These are phyloP conservation scores for Meyerozyma elateridarum DNA, from an alignment of 1,139 yeast species.

Conservation along the genomic window DNA sequence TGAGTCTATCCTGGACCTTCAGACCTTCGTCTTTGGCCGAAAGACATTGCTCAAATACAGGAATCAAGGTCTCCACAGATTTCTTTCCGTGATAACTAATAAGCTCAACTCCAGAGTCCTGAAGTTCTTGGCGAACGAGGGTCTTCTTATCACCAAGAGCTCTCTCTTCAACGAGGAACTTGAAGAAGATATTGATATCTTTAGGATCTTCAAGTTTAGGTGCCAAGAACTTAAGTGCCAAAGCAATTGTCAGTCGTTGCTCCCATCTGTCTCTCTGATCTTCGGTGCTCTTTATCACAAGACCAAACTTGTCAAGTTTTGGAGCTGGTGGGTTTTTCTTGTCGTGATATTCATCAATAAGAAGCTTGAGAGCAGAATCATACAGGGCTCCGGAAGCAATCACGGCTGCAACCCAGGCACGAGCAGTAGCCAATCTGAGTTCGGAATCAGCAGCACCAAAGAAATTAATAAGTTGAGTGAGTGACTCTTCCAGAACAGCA, in stretches of 20 bases:
- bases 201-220: constrained; percentile 32
- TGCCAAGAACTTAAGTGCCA: constrained; percentile 57
- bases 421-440: constrained; percentile 62
- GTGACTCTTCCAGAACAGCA: constrained; percentile 37
- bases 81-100: constrained; percentile 61
- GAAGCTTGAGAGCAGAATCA: constrained; percentile 34
- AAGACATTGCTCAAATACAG: constrained; percentile 66
- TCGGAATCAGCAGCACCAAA: constrained; percentile 57
- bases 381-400: not conserved
- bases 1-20: constrained; percentile 56
- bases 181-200: constrained; percentile 47
- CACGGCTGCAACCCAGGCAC: constrained; percentile 43
- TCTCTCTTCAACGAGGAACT: constrained; percentile 54
- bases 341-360: constrained; percentile 52
- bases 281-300: constrained; percentile 58
- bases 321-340: constrained; percentile 77
- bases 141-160: constrained; percentile 73
- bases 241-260: constrained; percentile 75
- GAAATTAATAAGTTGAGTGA: constrained; percentile 43
- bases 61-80: constrained; percentile 66
- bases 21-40: constrained; percentile 40
- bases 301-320: constrained; percentile 71
- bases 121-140: constrained; percentile 74
- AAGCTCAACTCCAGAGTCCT: constrained; percentile 80
- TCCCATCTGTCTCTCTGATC: constrained; percentile 78